A percentile compares a stretch with the other conserved stretches of the same genome.
Evolutionary conservation across 2,329 filamentous ascomycete species (phyloP).

Genomic region (Colletotrichum chrysophilum): DNA sequence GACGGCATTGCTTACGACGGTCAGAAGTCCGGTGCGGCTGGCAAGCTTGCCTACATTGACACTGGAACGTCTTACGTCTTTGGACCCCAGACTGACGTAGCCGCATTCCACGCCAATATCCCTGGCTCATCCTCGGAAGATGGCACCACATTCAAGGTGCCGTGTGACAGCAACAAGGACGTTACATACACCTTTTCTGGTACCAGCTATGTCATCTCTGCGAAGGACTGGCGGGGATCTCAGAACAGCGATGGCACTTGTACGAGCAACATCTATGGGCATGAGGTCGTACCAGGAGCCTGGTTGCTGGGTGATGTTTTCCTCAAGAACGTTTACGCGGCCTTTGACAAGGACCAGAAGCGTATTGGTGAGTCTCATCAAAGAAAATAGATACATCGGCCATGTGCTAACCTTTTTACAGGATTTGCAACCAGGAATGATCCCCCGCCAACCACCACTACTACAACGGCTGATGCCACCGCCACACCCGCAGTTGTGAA

Average conservation of each 20-base stretch:
- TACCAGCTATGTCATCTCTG: conserved; percentile 67
- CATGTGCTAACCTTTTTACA: conserved; percentile 22
- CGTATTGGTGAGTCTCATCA: conserved; percentile 60
- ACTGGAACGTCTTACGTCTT: conserved; percentile 84
- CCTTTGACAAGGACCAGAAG: conserved; percentile 77
- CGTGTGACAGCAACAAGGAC: conserved; percentile 68
- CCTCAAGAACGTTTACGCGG: conserved; percentile 86
- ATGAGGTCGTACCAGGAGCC: conserved; percentile 66
- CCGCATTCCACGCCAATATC: conserved; percentile 68
- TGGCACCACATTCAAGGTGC: conserved; percentile 71
- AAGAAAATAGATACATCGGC: no score
- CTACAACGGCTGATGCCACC: neutral
- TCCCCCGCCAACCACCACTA: conserved; percentile 16
- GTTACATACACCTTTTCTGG: conserved; percentile 74
- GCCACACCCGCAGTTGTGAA: conserved; percentile 4
- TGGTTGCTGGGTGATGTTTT: conserved; percentile 91
- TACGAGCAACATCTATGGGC: conserved; percentile 77
- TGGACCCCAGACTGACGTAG: conserved; percentile 70
- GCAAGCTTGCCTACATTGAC: conserved; percentile 74
- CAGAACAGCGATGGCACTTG: conserved; percentile 52
- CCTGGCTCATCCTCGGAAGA: conserved; percentile 63
- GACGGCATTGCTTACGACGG: conserved; percentile 70
- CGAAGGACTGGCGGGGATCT: conserved; percentile 72
- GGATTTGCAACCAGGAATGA: conserved; percentile 42
- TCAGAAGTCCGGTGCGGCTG: conserved; percentile 59